Conservation (phyloP, 2,329 filamentous ascomycete genomes). For the Fusarium nodosum region DNA sequence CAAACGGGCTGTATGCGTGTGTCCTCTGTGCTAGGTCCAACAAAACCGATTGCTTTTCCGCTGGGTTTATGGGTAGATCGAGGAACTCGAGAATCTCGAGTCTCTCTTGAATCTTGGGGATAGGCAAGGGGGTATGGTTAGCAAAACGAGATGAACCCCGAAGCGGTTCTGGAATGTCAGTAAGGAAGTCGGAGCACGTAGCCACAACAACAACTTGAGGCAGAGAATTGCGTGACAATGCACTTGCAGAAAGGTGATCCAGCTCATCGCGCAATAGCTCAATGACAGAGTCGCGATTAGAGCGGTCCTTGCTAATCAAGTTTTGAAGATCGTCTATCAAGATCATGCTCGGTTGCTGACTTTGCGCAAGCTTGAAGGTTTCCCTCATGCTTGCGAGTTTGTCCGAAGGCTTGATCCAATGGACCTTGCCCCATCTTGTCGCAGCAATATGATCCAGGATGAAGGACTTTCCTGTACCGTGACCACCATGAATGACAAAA, state of each 20-base stretch:
- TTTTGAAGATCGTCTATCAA: constrained; percentile 83
- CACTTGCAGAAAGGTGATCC: constrained; percentile 63
- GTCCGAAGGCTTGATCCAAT: constrained; percentile 69
- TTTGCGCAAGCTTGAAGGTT: constrained; percentile 76
- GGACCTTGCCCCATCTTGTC: constrained; percentile 78
- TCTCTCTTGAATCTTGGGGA: constrained; percentile 79
- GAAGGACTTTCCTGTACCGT: constrained; percentile 86
- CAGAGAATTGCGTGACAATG: constrained; percentile 54
- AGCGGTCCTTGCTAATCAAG: constrained; percentile 72
- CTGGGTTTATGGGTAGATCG: constrained; percentile 61
- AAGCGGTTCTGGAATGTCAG: constrained; percentile 78
- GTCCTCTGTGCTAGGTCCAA: constrained; percentile 77
- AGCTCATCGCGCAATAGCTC: constrained; percentile 68
- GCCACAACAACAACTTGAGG: constrained; percentile 79
- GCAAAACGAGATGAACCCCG: constrained; percentile 75
- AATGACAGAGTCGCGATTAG: constrained; percentile 64
- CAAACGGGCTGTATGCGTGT: constrained; percentile 87
- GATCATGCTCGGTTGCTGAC: constrained; percentile 80
- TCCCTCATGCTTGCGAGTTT: constrained; percentile 73
- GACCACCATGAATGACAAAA: constrained; percentile 82
- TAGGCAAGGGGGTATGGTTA: constrained; percentile 78
- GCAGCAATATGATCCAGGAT: constrained; percentile 77
- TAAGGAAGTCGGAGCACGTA: constrained; percentile 77
- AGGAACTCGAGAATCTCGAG: constrained; percentile 79
- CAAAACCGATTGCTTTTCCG: constrained; percentile 66